Percentiles rank a stretch among this genome's conserved stretches.
Evolutionary conservation across 129 eudicot species (phyloP).

Genomic region (Smallanthus sonchifolius): DNA sequence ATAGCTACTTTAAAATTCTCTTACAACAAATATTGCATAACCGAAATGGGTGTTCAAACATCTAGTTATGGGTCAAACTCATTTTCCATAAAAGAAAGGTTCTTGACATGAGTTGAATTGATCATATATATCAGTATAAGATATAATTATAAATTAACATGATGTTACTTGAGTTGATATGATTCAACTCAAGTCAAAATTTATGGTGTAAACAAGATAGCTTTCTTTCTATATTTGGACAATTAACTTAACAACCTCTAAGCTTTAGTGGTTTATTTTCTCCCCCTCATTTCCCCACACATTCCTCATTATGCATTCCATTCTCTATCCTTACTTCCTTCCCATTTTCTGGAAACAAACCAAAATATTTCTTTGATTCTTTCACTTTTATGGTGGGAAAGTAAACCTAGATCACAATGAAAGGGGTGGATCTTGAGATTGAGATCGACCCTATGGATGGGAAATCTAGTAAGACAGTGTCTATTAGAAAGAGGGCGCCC

Average conservation of each 20-base stretch:
- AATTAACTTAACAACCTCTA: slow-evolving; percentile 31
- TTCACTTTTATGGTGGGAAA: neutral
- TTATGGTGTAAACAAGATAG: neutral
- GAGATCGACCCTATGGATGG: slow-evolving; percentile 39
- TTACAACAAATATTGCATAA: too few species aligned
- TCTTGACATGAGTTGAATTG: too few species aligned
- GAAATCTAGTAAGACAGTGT: slow-evolving; percentile 30
- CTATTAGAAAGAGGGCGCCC: slow-evolving; percentile 29
- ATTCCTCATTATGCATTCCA: slow-evolving; percentile 18
- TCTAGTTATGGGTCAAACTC: neutral
- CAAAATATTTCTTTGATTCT: neutral
- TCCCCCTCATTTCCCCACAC: slow-evolving; percentile 23
- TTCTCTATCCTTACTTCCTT: slow-evolving; percentile 26
- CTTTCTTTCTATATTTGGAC: slow-evolving; percentile 28
- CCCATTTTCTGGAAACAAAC: slow-evolving; percentile 18
- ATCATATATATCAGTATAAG: too few species aligned
- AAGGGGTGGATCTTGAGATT: slow-evolving; percentile 43
- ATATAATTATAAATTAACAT: too few species aligned
- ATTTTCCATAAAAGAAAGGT: neutral
- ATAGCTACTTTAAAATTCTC: neutral
- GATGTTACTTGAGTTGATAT: neutral
- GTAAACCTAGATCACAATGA: slow-evolving; percentile 18
- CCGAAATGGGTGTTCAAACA: too few species aligned
- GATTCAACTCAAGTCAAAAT: neutral
- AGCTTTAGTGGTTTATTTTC: slow-evolving; percentile 29